Base-by-base conservation (phyloP, 257 asterid genomes). In the Primulina huaijiensis region DNA sequence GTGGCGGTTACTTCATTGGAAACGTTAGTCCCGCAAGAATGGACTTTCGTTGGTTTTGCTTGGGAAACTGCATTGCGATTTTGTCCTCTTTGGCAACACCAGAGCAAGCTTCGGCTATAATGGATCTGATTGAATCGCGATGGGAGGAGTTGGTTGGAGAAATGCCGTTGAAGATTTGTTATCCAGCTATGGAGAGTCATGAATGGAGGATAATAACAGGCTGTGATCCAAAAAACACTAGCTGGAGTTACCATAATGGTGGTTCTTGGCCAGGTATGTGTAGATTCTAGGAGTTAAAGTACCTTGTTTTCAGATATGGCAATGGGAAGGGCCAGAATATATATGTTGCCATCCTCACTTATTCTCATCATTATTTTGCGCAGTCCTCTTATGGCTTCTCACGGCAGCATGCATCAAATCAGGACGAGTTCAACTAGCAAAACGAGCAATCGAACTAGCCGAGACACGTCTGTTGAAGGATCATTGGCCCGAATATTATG, bases 41-140 rank as follows among this genome's bases (percentile, higher is more conserved):
- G 97, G 97, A 91, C 31, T 91, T 91, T 75, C 90, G 97, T 7
- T 91, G 97, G 97, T 91, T 91, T 78, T 89, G 93, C 79, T 73
- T 91, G 82, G 97, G 97, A 5, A 91, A 91, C 60, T 91, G 97
- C 25, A 80, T 91, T 3, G 95, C 96, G 2, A 91, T 91, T 64
- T 62, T 91, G 71, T 87, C 97, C 1, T 89, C 95, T 53, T 65
- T 91, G 83, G 96, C 97, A 0, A 91, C 96, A 4, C 96, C 93
- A 0, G 97, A 91, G 72, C 97, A 91, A 72, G 92, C 95, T 20
- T 83, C 92, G 0, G 97, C 97, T 17, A 91, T 91, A 56, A 91
- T 91, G 97, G 97, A 91, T 72, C 91, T 91, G 8, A 76, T 91
- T 8, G 97, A 91, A 68, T 89, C 93, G 0, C 85, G 97, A 3